Percentiles rank a stretch among this genome's conserved stretches.
These are phyloP conservation scores for Pyrus bretschneideri DNA, from an alignment of 306 rosid species.

Conservation along the genomic window DNA sequence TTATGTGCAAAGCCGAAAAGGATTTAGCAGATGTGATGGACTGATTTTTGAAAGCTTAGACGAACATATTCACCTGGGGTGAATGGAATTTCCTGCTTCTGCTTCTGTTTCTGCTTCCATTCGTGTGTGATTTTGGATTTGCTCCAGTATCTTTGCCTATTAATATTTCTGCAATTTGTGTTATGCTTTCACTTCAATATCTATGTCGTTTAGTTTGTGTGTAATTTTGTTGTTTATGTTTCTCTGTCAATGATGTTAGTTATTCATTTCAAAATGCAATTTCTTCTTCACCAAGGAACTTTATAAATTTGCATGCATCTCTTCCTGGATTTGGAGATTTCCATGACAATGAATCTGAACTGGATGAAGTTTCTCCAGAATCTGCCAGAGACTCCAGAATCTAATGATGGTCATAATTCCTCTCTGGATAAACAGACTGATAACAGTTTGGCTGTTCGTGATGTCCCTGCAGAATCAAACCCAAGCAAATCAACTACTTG, in stretches of 20 bases:
- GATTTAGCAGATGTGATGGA: too few species aligned
- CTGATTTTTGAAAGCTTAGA: too few species aligned
- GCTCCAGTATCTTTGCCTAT: too few species aligned
- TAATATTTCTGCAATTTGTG: too few species aligned
- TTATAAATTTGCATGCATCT: conserved; percentile 24
- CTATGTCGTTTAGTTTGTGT: too few species aligned
- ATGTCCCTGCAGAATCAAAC: conserved; percentile 16
- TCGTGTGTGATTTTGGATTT: too few species aligned
- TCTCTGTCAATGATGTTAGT: conserved; percentile 16
- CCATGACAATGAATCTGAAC: conserved; percentile 26
- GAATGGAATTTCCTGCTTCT: too few species aligned
- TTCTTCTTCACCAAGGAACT: conserved; percentile 31
- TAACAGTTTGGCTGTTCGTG: conserved; percentile 24
- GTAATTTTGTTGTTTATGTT: too few species aligned
- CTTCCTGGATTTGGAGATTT: conserved; percentile 22
- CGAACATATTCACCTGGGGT: too few species aligned
- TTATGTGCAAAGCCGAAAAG: too few species aligned
- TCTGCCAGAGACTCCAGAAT: conserved; percentile 16
- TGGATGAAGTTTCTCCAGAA: conserved; percentile 34
- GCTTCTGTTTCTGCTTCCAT: too few species aligned
- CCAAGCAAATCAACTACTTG: conserved; percentile 20
- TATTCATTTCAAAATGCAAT: conserved; percentile 23
- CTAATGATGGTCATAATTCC: conserved; percentile 22
- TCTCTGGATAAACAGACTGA: conserved; percentile 23
- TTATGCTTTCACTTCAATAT: too few species aligned